These are phyloP conservation scores for Globisporangium middletonii DNA, from an alignment of 352 stramenopile genomes.

Conservation along the genomic window DNA sequence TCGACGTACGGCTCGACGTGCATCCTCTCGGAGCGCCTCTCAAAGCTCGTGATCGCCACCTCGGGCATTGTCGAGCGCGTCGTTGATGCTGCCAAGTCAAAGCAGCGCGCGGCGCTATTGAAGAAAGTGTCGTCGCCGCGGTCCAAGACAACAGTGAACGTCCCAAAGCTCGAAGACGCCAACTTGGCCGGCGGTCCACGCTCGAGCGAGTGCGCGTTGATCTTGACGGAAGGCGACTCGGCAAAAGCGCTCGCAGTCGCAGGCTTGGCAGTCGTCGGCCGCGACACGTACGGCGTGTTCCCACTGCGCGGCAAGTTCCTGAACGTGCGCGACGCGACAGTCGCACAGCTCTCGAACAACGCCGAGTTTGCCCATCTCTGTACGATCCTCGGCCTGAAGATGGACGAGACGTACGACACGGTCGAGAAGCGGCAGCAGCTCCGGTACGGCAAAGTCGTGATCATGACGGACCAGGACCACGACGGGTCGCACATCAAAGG, in stretches of 20 bases:
- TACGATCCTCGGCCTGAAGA: slow-evolving; percentile 98
- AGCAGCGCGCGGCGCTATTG: slow-evolving; percentile 91
- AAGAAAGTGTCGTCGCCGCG: slow-evolving; percentile 76
- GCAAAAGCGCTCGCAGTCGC: slow-evolving; percentile 99
- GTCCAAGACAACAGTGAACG: slow-evolving; percentile 83
- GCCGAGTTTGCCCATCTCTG: slow-evolving; percentile 95
- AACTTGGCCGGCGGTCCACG: slow-evolving; percentile 93
- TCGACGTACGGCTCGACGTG: slow-evolving; percentile 87
- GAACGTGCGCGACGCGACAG: slow-evolving; percentile 85
- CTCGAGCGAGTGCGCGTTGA: slow-evolving; percentile 93
- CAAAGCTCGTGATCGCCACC: slow-evolving; percentile 94
- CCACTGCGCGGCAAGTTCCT: slow-evolving; percentile 96
- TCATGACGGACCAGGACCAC: slow-evolving; percentile 99
- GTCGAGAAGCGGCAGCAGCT: slow-evolving; percentile 88
- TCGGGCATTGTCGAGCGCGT: slow-evolving; percentile 94
- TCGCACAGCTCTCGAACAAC: slow-evolving; percentile 89
- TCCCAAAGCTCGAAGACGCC: slow-evolving; percentile 99
- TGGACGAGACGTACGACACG: slow-evolving; percentile 92
- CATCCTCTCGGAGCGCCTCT: slow-evolving; percentile 90
- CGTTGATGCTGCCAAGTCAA: slow-evolving; percentile 90
- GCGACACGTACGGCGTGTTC: slow-evolving; percentile 98
- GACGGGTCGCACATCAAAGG: slow-evolving; percentile 99
- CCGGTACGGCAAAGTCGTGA: slow-evolving; percentile 98
- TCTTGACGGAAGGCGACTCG: slow-evolving; percentile 99
- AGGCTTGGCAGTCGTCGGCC: slow-evolving; percentile 96